Evolutionary conservation across 768 basidiomycete genomes (phyloP).

Genomic region (Strobilomyces echinocephalus): DNA sequence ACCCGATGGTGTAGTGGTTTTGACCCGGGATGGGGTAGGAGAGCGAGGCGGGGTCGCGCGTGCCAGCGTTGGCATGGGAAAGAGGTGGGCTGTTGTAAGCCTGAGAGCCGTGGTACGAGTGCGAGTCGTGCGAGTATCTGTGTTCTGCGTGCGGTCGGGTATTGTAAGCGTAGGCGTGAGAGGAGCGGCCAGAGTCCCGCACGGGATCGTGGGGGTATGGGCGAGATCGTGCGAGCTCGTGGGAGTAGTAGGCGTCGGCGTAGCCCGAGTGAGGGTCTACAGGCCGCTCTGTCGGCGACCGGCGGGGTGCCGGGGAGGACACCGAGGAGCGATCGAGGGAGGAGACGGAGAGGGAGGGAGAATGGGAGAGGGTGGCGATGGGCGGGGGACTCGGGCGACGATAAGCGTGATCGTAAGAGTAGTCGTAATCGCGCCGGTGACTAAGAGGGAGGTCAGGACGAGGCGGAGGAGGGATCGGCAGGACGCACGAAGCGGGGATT

Average conservation of each 20-base stretch:
- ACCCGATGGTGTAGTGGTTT: slow-evolving; percentile 36
- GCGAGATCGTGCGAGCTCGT: slow-evolving; percentile 33
- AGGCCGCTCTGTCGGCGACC: slow-evolving; percentile 34
- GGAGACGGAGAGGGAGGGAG: slow-evolving; percentile 56
- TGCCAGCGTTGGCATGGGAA: slow-evolving; percentile 17
- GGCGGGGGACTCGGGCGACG: slow-evolving; percentile 44
- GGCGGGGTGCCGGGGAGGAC: slow-evolving; percentile 52
- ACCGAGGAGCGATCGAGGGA: slow-evolving; percentile 58
- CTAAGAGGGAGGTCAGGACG: slow-evolving; percentile 30
- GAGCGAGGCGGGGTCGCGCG: slow-evolving; percentile 27
- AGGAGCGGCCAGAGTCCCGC: slow-evolving; percentile 26
- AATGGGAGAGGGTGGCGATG: slow-evolving; percentile 50
- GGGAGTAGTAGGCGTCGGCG: slow-evolving; percentile 38
- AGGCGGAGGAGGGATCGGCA: slow-evolving; percentile 21
- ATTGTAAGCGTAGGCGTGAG: slow-evolving; percentile 35
- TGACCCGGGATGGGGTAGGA: slow-evolving; percentile 38
- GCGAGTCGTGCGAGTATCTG: slow-evolving; percentile 32
- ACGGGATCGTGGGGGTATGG: slow-evolving; percentile 32
- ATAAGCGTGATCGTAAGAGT: slow-evolving; percentile 38
- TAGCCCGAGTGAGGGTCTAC: slow-evolving; percentile 27
- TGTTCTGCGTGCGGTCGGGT: slow-evolving; percentile 25
- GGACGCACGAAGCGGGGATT: slow-evolving; percentile 32
- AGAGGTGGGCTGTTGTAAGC: slow-evolving; percentile 26
- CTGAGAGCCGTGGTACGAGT: slow-evolving; percentile 28
- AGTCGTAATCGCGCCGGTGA: slow-evolving; percentile 36